These are phyloP conservation scores for Yarrowia osloensis DNA, from an alignment of 805 yeast species.

Conservation along the genomic window DNA sequence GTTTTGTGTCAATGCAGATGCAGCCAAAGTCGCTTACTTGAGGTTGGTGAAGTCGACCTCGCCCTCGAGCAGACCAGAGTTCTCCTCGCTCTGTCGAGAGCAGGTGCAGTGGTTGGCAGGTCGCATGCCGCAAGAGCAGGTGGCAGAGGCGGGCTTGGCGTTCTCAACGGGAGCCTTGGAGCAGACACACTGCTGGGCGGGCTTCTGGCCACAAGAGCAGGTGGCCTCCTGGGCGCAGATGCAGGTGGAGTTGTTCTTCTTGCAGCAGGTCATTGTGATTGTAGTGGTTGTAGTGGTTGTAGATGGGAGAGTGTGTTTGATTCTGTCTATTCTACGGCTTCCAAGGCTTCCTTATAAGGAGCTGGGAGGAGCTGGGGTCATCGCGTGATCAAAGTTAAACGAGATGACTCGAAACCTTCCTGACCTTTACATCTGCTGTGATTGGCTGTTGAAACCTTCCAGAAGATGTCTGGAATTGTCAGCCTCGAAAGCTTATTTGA, in stretches of 20 bases:
- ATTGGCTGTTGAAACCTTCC: neutral
- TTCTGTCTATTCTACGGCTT: neutral
- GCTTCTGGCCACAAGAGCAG: slow-evolving; percentile 63
- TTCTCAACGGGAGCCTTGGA: slow-evolving; percentile 55
- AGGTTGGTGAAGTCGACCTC: slow-evolving; percentile 59
- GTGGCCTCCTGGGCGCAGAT: slow-evolving; percentile 60
- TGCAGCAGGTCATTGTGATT: slow-evolving; percentile 46
- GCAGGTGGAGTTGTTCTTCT: slow-evolving; percentile 50
- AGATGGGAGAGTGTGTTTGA: slow-evolving; percentile 12
- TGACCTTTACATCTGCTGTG: neutral
- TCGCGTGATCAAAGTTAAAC: slow-evolving; percentile 11
- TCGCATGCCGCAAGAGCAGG: slow-evolving; percentile 65
- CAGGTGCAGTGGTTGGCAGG: slow-evolving; percentile 57
- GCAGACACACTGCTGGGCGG: slow-evolving; percentile 62
- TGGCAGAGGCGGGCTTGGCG: slow-evolving; percentile 46
- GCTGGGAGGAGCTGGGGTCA: neutral
- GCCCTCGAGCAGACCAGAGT: slow-evolving; percentile 52
- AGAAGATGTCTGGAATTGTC: neutral
- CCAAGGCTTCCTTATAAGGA: slow-evolving; percentile 6
- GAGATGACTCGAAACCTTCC: slow-evolving; percentile 5
- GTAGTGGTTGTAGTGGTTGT: neutral
- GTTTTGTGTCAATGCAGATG: neutral
- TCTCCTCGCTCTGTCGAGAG: slow-evolving; percentile 48
- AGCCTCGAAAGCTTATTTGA: slow-evolving; percentile 17
- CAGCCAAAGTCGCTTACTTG: slow-evolving; percentile 34